Evolutionary conservation across 108 stramenopile species (phyloP).

Genomic region (Nitzschia sp.): DNA sequence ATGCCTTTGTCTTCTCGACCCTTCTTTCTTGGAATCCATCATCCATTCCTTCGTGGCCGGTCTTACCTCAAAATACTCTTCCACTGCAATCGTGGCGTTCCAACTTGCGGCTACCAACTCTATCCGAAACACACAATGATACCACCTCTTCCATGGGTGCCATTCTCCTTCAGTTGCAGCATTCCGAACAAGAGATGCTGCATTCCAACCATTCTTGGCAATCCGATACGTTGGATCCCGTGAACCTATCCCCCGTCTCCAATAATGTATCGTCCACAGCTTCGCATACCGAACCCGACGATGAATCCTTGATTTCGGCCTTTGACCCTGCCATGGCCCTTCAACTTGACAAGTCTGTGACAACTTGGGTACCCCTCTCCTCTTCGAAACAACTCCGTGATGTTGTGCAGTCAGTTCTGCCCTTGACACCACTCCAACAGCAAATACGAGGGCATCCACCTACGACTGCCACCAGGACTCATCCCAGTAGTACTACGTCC

Average conservation of each 20-base stretch:
- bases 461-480: too few species aligned
- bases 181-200: slow-evolving; percentile 34
- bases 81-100: too few species aligned
- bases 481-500: too few species aligned
- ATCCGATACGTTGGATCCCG: not conserved
- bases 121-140: not conserved
- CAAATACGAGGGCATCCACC: not conserved
- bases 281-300: not conserved
- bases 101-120: not conserved
- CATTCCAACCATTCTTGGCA: slow-evolving; percentile 14
- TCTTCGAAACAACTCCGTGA: slow-evolving; percentile 15
- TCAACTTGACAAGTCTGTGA: slow-evolving; percentile 41
- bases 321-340: slow-evolving; percentile 31
- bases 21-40: too few species aligned
- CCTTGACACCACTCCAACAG: not conserved
- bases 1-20: too few species aligned
- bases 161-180: slow-evolving; percentile 67
- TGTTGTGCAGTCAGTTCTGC: slow-evolving; percentile 10
- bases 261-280: not conserved
- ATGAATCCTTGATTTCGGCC: not conserved
- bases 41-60: too few species aligned
- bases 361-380: slow-evolving; percentile 17
- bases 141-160: slow-evolving; percentile 46
- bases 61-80: too few species aligned
- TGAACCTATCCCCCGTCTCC: not conserved